Evolutionary conservation across 140 eudicot species (phyloP).

Genomic region (Oenanthe javanica): DNA sequence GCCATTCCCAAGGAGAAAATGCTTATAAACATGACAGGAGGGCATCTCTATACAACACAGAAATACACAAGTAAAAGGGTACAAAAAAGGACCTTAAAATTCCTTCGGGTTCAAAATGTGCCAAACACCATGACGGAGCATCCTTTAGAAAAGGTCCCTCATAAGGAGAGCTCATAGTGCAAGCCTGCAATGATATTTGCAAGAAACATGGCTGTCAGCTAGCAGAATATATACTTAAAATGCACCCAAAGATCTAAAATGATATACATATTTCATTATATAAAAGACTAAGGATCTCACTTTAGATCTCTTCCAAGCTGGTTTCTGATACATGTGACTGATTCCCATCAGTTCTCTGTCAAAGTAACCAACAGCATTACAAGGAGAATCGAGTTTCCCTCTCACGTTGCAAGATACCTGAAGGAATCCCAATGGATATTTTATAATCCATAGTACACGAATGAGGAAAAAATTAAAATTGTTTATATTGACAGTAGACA

Average conservation of each 20-base stretch:
- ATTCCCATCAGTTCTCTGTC: constrained; percentile 74
- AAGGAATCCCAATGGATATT: constrained; percentile 3
- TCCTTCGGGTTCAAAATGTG: constrained; percentile 97
- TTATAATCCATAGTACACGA: neutral
- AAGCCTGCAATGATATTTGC: constrained; percentile 39
- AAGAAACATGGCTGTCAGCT: neutral
- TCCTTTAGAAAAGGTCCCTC: constrained; percentile 70
- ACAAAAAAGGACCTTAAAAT: constrained; percentile 49
- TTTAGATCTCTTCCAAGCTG: constrained; percentile 88
- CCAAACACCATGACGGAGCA: constrained; percentile 92
- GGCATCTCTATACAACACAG: neutral
- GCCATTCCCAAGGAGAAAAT: neutral
- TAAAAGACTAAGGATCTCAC: constrained; percentile 10
- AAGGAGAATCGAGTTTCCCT: constrained; percentile 71
- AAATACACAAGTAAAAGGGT: neutral
- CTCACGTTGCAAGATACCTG: constrained; percentile 71
- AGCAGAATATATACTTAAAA: neutral
- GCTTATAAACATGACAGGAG: too few relatives aligned
- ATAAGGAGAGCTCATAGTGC: constrained; percentile 64
- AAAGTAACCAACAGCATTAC: constrained; percentile 82
- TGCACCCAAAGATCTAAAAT: neutral
- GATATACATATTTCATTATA: neutral
- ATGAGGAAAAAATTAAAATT: neutral
- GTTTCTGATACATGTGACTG: constrained; percentile 72
- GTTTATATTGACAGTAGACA: neutral